Conservation (phyloP, 2,329 filamentous ascomycete species). For the Verticillium klebahnii region DNA sequence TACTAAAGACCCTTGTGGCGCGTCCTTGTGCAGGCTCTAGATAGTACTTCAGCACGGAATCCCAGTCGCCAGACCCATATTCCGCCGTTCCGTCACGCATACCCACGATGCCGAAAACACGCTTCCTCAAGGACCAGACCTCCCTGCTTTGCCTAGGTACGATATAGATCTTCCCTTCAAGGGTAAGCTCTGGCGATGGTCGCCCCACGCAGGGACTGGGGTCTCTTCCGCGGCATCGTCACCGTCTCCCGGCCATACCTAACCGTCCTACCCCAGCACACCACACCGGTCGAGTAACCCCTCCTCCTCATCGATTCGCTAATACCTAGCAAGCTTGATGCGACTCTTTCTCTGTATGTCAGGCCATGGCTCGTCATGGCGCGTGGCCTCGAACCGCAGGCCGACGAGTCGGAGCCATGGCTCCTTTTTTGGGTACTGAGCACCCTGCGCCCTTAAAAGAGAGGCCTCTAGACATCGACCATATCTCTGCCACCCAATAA, state of each 20-base stretch:
- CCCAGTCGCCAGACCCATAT: background rate
- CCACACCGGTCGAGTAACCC: background rate
- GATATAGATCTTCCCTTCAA: background rate
- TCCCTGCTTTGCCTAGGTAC: background rate
- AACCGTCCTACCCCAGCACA: background rate
- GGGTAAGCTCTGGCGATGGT: background rate
- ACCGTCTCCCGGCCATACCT: background rate
- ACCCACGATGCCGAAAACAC: background rate
- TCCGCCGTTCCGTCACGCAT: background rate
- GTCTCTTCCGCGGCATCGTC: background rate
- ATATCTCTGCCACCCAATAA: background rate
- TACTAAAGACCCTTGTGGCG: background rate
- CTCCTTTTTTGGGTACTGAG: background rate
- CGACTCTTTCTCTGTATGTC: background rate
- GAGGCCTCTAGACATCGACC: background rate
- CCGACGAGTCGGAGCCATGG: background rate
- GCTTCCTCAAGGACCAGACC: background rate
- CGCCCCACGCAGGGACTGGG: background rate
- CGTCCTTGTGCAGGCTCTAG: background rate
- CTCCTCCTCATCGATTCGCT: background rate
- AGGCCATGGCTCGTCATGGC: background rate
- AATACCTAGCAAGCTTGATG: background rate
- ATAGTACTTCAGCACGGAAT: background rate
- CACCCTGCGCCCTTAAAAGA: background rate
- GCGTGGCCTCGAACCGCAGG: background rate